Conservation (phyloP, 2,329 filamentous ascomycete species). For the Aspergillus pseudonomiae region DNA sequence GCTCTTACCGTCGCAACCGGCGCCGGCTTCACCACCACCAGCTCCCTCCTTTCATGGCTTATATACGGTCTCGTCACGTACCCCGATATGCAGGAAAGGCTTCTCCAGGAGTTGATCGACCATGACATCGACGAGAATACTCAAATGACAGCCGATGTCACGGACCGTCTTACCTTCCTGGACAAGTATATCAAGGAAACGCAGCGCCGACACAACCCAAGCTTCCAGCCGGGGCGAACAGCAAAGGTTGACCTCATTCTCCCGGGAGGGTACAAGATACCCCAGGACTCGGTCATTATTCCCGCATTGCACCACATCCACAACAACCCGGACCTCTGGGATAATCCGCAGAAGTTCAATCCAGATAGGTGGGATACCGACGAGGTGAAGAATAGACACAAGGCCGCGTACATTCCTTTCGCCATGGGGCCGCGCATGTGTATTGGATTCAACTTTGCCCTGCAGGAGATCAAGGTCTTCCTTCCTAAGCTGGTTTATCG, state of each 20-base stretch:
- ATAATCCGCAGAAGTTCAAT: conserved; percentile 60
- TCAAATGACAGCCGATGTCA: conserved; percentile 49
- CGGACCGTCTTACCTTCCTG: conserved; percentile 50
- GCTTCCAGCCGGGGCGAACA: conserved; percentile 63
- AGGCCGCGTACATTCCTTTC: conserved; percentile 61
- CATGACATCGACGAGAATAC: conserved; percentile 49
- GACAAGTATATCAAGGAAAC: conserved; percentile 59
- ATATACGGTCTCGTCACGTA: conserved; percentile 58
- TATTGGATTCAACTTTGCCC: conserved; percentile 66
- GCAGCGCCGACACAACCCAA: conserved; percentile 62
- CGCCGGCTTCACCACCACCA: conserved; percentile 64
- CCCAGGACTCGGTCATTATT: conserved; percentile 57
- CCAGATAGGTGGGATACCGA: conserved; percentile 63
- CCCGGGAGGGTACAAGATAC: conserved; percentile 61
- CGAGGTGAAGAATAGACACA: conserved; percentile 55
- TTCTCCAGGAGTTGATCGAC: conserved; percentile 61
- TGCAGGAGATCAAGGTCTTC: conserved; percentile 61
- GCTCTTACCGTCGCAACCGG: conserved; percentile 56
- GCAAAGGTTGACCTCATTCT: conserved; percentile 60
- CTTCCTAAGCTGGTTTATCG: conserved; percentile 61
- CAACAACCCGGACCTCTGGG: conserved; percentile 59
- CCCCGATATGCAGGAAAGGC: conserved; percentile 57
- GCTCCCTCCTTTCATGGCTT: conserved; percentile 60
- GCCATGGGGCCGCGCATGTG: conserved; percentile 60
- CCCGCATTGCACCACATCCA: conserved; percentile 50